These are phyloP conservation scores for Lasiosphaeria miniovina DNA, from an alignment of 495 filamentous ascomycete genomes.

Conservation along the genomic window DNA sequence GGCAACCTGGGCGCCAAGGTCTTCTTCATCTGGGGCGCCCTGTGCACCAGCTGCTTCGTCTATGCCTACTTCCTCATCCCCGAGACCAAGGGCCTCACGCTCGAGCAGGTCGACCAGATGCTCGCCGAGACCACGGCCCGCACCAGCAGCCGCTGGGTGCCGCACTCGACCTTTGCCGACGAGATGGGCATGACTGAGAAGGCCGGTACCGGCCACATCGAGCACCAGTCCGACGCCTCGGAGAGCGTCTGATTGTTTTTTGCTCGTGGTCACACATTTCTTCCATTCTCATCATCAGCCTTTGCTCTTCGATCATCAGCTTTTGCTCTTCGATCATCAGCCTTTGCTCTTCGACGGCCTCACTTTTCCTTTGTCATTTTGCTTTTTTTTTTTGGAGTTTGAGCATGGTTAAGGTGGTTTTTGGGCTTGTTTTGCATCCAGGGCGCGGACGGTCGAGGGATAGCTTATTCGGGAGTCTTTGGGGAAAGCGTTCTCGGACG, in stretches of 20 bases:
- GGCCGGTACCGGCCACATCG: constrained; percentile 21
- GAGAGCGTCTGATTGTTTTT: constrained; percentile 11
- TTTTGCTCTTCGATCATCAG: too few relatives aligned
- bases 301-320: too few relatives aligned
- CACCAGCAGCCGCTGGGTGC: constrained; percentile 66
- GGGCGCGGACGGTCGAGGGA: too few relatives aligned
- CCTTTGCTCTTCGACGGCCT: too few relatives aligned
- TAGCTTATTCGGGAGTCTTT: too few relatives aligned
- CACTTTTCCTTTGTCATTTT: too few relatives aligned
- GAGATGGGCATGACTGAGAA: constrained; percentile 26
- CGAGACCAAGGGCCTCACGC: constrained; percentile 84
- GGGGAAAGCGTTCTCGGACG: too few relatives aligned
- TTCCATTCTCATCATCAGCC: background rate
- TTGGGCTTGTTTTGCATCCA: too few relatives aligned
- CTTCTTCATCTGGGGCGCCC: constrained; percentile 74
- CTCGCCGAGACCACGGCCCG: constrained; percentile 71
- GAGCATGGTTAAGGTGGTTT: too few relatives aligned
- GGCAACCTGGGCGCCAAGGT: constrained; percentile 69
- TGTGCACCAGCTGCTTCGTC: constrained; percentile 61
- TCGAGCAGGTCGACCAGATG: constrained; percentile 88
- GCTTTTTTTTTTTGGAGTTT: too few relatives aligned
- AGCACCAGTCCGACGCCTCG: constrained; percentile 12
- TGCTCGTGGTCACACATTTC: background rate
- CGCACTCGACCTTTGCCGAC: constrained; percentile 63
- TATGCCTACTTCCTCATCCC: constrained; percentile 77